Evolutionary conservation across 139 green algal species (phyloP), one percentile per base, ranked within the genome.

Genomic region (Chlamydomonas sp.): DNA sequence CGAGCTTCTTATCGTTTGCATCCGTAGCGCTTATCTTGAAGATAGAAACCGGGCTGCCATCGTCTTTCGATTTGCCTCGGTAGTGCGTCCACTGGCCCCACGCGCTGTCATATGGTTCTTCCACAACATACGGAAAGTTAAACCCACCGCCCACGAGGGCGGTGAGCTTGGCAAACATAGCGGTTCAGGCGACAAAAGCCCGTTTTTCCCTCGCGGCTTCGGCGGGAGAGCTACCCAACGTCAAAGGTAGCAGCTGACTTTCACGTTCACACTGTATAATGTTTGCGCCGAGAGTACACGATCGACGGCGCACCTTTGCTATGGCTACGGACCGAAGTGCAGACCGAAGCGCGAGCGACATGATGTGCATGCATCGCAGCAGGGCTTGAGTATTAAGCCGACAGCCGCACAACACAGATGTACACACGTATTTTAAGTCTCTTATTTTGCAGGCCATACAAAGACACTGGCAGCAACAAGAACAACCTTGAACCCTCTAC

Each of bases 121-220:
- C 94, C 8, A 97, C 16, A 6, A 91, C 90, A 80, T 97, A 99
- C 0, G 95, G 93, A 66, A 98, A 94, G 0, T 88, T 79, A 31
- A 80, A 90, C 0, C 92, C 93, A 60, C 95, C 93, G 57, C 88
- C 80, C 2, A 97, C 94, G 1, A 98, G 77, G 1, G 95, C 93
- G 1, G 95, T 95, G 14, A 98, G 91, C 79, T 96, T 96, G 0
- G 95, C 95, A 90, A 98, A 98, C 95, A 98, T 96, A 49, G 12
- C 80, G 49, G 83, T 14, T 17, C 60, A 60, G 18, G 77, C 77
- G 68, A 81, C 77, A 81, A 60, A 59, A 49, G 76, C 6, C 76
- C 14, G 58, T 14, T 17, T 17, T 60, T 60, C 64, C 68, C 49
- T 79, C 31, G 31, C 31, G 31, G 31, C 31, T 49, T 49, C 31